Evolutionary conservation across 2,329 filamentous ascomycete species (phyloP), one percentile per base, ranked within the genome.

Genomic region (Curvularia spicifera): DNA sequence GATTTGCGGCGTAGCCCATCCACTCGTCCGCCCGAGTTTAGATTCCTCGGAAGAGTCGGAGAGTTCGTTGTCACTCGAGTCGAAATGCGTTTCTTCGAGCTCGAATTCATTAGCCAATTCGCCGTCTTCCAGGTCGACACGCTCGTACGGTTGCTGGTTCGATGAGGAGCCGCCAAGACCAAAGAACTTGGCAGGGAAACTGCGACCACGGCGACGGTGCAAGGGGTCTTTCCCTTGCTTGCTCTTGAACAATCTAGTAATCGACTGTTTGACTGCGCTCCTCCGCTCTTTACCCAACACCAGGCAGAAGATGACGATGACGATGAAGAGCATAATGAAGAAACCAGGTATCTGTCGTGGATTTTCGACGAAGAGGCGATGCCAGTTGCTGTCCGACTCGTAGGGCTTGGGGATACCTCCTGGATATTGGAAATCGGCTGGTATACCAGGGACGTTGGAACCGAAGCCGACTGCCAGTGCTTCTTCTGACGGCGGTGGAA

Each of bases 401-500:
- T 69, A 80, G 65, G 69, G 79, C 58, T 85, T 81, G 63, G 65
- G 76, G 67, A 59, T 69, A 50, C 79, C 80, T 22, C 90, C 89
- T 0, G 93, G 91, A 69, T 88, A 88, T 75, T 97, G 91, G 75
- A 97, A 99, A 73, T 97, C 92, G 4, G 81, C 56, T 0, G 91
- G 89, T 3, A 89, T 83, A 5, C 81, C 82, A 39, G 81, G 80
- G n/a, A 84, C 80, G 71, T 99, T 99, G 78, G 88, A 92, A 56
- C 95, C 95, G 72, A 98, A 98, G 0, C 95, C 95, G 9, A 99
- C 95, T 0, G 93, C 91, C 1, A 93, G 80, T 15, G 83, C 81
- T 42, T 84, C 79, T 18, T 83, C 80, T 1, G 81, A 83, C 6
- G 82, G 78, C 0, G 91, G 85, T 1, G 91, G 89, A 5, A 99